Conservation (phyloP, 805 yeast genomes). For the Ogataea salicorniae region DNA sequence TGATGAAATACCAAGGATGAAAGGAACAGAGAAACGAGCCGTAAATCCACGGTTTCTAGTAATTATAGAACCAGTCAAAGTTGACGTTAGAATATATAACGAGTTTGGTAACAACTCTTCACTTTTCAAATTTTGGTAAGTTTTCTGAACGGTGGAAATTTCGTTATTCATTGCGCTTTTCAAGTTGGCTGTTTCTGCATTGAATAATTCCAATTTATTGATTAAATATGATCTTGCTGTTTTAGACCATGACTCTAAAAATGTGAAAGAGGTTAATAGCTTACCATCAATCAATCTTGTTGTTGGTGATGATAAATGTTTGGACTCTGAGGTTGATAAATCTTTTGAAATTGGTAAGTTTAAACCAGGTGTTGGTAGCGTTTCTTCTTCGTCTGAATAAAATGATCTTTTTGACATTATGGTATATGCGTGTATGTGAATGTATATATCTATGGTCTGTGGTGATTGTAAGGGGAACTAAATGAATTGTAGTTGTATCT, state of each 20-base stretch:
- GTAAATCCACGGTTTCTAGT: slow-evolving; percentile 44
- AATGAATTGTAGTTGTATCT: too few species aligned
- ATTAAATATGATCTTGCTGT: slow-evolving; percentile 35
- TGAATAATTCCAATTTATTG: slow-evolving; percentile 32
- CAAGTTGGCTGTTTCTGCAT: slow-evolving; percentile 43
- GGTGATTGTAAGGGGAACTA: too few species aligned
- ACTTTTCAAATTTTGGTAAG: slow-evolving; percentile 33
- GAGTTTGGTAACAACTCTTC: slow-evolving; percentile 55
- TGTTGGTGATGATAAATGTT: slow-evolving; percentile 24
- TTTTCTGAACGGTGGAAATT: slow-evolving; percentile 25
- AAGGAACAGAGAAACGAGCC: slow-evolving; percentile 46
- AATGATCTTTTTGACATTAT: slow-evolving; percentile 34
- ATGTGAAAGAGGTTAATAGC: slow-evolving; percentile 46
- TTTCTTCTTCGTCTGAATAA: slow-evolving; percentile 48
- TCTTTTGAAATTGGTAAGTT: slow-evolving; percentile 34
- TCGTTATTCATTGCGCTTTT: slow-evolving; percentile 45
- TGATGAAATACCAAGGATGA: slow-evolving; percentile 42
- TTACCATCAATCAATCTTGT: slow-evolving; percentile 46
- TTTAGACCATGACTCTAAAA: slow-evolving; percentile 40
- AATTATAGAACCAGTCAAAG: slow-evolving; percentile 53
- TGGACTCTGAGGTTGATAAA: slow-evolving; percentile 35
- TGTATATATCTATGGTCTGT: too few species aligned
- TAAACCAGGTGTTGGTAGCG: slow-evolving; percentile 45
- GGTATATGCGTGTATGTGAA: neutral
- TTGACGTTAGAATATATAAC: slow-evolving; percentile 49